Evolutionary conservation across 1,284 basidiomycete genomes (phyloP), one percentile per base, ranked within the genome.

Genomic region (Cutaneotrichosporon sp.): DNA sequence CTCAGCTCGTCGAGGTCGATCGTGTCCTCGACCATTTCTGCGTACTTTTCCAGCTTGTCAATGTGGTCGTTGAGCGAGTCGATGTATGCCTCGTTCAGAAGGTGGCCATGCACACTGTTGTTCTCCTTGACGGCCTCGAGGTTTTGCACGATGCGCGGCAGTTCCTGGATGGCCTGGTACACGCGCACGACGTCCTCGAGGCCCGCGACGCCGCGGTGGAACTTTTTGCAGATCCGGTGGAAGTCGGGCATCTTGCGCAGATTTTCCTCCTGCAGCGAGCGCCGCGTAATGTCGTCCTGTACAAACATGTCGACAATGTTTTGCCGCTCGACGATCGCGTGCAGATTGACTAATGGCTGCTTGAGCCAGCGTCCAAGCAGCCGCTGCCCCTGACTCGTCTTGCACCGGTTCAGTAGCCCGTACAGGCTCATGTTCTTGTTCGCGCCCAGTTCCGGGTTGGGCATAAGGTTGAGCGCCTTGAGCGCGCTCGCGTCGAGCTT

Each of bases 131-230:
- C 57, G 4, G 48, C 48, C 54, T 84, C 83, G 36, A 87, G 79
- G 2, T 79, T 73, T 52, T 83, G 80, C 39, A 89, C 81, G 60
- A 97, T 77, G 13, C 84, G 85, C 1, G 90, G 85, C 21, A 97
- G 76, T 83, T 83, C 81, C 17, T 83, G 65, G 1, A 91, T 83
- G 1, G 91, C 90, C 71, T 99, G 94, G 72, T 97, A 98, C 0
- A 96, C 87, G 10, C 93, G 84, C 8, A 98, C 91, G 5, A 98
- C 91, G 62, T 99, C 94, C 68, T 98, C 93, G 8, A 99, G 80
- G 0, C 83, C 84, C 0, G 93, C 92, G 1, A 84, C 80, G 0
- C 83, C 81, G 60, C 87, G 88, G 70, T 91, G 88, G 76, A 99
- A 94, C 22, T 89, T 83, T 73, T 97, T 98, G 66, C 87, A 87